Evolutionary conservation across 495 filamentous ascomycete genomes (phyloP), one percentile per base, ranked within the genome.

Genomic region (Aspergillus homomorphus): DNA sequence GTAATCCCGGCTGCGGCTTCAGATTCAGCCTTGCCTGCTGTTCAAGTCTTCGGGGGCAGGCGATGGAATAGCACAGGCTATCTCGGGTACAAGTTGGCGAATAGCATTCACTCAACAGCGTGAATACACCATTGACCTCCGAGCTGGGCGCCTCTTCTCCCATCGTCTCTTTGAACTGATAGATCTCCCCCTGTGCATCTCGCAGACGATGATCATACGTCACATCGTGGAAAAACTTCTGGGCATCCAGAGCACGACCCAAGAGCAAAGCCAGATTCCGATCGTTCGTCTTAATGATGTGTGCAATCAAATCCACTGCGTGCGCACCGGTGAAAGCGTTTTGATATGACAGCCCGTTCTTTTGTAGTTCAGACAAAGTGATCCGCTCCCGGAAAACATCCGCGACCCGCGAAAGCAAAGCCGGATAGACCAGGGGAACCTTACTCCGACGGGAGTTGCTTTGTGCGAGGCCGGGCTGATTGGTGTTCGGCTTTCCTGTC

Each of bases 191-290:
- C 12, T 84, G 78, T 7, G 92, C 93, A 75, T 99, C 95, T 64
- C 95, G 87, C 55, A 99, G 77, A 49, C 95, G 85, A 69, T 99
- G 95, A 60, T 96, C 92, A 71, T 99, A 99, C 4, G 92, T 96
- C 43, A 98, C 95, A 82, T 99, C 95, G 71, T 98, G 95, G 70
- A 99, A 99, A 72, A 98, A 97, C 71, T 98, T 99, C 73, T 99
- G 95, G 44, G 95, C 95, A 76, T 99, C 95, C 45, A 99, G 77
- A 56, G 92, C 90, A 62, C 95, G 83, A 46, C 95, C 95, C n/a
- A 99, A 73, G 12, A 99, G 84, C 55, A 99, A 77, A 43, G 95
- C 94, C 61, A 99, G 77, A 66, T 97, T 99, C 51, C 95, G 85
- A 72, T 99, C 95, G 12, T 88, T 96, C 0, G 95, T 99, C 71